Base-by-base conservation (phyloP, 164 flowering plant species). In the Annona cherimola region DNA sequence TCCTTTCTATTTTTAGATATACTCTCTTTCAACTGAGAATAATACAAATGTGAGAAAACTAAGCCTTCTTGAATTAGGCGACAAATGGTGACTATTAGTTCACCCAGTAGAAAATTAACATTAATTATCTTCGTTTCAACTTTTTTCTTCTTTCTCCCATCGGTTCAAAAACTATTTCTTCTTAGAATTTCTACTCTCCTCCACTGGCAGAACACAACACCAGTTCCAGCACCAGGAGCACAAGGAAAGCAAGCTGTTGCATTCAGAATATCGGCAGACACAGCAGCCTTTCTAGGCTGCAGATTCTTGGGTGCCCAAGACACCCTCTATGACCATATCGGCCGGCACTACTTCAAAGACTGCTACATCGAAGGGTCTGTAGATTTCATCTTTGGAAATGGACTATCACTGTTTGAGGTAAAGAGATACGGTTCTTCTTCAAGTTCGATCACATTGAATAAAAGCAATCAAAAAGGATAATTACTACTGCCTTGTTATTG, bases 291-390 rank as follows among this genome's bases (percentile, higher is more conserved):
- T 73, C n/a, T 83, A 60, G 97, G 99, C 12, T 96, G 99, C 60
- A 89, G 61, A 72, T 93, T 96, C 74, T 76, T 96, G 79, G 99
- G 99, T 65, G 98, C 90, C 4, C 98, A 96, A 72, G 98, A 96
- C 79, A 96, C 99, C 42, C 86, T 96, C 0, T 96, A 96, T 77
- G 99, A 96, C 77, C 99, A 96, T 66, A 0, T 86, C 73, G 99
- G 99, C 1, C 86, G 98, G 74, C 99, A 96, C 76, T 96, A 96
- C 72, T 96, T 89, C 84, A 92, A 93, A 71, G 99, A 96, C 73
- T 96, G 98, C 75, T 93, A 96, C 74, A 90, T 96, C 76, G 97
- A 96, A 81, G 99, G 99, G 63, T 89, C 97, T 4, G 97, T 96
- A 40, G 98, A 96, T 81, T 96, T 96, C 90, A 89, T 96, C 73